These are phyloP conservation scores for Pouteria glomerata DNA, from an alignment of 148 eudicot species.

Conservation along the genomic window DNA sequence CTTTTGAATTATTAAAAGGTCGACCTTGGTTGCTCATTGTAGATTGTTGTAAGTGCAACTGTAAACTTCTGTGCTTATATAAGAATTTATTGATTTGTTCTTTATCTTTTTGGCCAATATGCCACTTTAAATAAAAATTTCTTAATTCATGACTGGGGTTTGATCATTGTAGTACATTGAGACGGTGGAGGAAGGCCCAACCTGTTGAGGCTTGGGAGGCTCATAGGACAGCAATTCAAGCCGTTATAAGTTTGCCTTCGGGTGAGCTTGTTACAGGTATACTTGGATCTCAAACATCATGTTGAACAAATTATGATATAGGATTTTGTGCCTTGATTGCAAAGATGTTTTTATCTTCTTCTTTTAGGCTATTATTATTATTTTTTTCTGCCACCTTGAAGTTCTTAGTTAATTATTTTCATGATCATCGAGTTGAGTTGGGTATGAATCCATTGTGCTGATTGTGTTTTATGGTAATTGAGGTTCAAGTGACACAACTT, in stretches of 20 bases:
- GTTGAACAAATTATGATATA: no score
- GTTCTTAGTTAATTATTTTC: neutral
- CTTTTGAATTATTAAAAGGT: no score
- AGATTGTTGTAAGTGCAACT: neutral
- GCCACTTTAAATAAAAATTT: neutral
- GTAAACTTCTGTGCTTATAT: neutral
- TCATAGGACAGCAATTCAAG: slow-evolving; percentile 79
- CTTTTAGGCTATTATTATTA: neutral
- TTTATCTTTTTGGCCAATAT: slow-evolving; percentile 2
- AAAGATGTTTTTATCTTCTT: neutral
- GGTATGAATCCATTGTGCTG: neutral
- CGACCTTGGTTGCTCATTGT: neutral
- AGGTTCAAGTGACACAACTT: slow-evolving; percentile 92
- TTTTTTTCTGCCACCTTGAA: neutral
- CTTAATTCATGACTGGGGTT: neutral
- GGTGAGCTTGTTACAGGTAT: slow-evolving; percentile 92
- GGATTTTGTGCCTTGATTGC: slow-evolving; percentile 4
- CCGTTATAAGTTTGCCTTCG: slow-evolving; percentile 67
- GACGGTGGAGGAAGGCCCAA: slow-evolving; percentile 81
- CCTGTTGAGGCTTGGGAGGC: slow-evolving; percentile 70
- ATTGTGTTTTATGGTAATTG: slow-evolving; percentile 24
- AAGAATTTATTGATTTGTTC: slow-evolving; percentile 8
- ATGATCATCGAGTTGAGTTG: neutral
- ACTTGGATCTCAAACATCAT: neutral
- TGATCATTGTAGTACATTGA: slow-evolving; percentile 53